Evolutionary conservation across 768 basidiomycete species (phyloP).

Genomic region (Trametes elegans): DNA sequence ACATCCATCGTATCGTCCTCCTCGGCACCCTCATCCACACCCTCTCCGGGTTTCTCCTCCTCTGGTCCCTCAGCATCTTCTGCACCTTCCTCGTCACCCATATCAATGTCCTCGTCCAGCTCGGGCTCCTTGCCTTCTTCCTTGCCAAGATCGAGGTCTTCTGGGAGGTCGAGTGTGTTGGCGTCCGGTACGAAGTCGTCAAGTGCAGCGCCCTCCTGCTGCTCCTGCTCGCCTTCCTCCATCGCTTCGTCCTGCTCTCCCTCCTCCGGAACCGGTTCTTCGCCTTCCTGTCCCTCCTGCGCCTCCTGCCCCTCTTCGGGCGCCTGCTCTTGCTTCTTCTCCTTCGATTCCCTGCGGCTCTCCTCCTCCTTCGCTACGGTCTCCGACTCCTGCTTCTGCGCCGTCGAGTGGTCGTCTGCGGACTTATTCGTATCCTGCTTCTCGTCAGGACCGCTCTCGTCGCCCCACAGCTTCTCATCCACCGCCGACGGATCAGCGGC

Average conservation of each 20-base stretch:
- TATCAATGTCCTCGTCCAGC: slow-evolving; percentile 25
- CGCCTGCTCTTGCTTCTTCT: slow-evolving; percentile 26
- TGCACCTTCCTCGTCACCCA: slow-evolving; percentile 24
- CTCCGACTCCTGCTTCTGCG: slow-evolving; percentile 27
- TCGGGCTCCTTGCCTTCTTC: slow-evolving; percentile 8
- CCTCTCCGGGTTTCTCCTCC: slow-evolving; percentile 32
- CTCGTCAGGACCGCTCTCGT: slow-evolving; percentile 63
- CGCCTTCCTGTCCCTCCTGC: slow-evolving; percentile 26
- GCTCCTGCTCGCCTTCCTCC: slow-evolving; percentile 37
- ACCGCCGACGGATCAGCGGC: slow-evolving; percentile 77
- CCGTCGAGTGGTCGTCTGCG: slow-evolving; percentile 57
- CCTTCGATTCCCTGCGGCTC: neutral
- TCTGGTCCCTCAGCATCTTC: slow-evolving; percentile 29
- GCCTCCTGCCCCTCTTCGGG: slow-evolving; percentile 28
- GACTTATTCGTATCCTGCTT: slow-evolving; percentile 54
- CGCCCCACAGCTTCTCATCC: slow-evolving; percentile 98
- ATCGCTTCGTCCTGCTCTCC: slow-evolving; percentile 20
- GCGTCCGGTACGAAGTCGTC: slow-evolving; percentile 78
- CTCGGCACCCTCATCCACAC: slow-evolving; percentile 25
- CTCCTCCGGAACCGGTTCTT: slow-evolving; percentile 30
- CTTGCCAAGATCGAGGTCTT: slow-evolving; percentile 66
- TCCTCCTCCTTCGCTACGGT: slow-evolving; percentile 8
- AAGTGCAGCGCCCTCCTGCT: slow-evolving; percentile 61
- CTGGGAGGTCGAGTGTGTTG: slow-evolving; percentile 85
- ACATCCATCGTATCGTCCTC: slow-evolving; percentile 27